Conservation (phyloP, 176 grass and related monocot species). For the Musa schizocarpa region DNA sequence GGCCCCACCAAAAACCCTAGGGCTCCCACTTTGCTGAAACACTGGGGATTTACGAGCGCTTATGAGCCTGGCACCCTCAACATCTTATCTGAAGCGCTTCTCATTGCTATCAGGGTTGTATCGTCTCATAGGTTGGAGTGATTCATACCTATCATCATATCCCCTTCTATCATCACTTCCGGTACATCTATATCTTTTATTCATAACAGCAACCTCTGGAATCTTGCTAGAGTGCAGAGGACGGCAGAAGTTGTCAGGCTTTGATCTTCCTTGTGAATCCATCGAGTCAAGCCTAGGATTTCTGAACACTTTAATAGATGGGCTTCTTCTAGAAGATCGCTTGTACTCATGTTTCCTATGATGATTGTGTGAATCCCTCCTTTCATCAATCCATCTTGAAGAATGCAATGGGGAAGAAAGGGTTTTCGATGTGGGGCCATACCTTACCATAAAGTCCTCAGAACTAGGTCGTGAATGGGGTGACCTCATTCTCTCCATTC, state of each 20-base stretch:
- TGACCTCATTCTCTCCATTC: slow-evolving; percentile 45
- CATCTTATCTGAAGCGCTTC: slow-evolving; percentile 37
- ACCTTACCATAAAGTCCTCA: slow-evolving; percentile 38
- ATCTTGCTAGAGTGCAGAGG: slow-evolving; percentile 37
- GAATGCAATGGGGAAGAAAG: slow-evolving; percentile 34
- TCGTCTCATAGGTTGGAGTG: slow-evolving; percentile 35
- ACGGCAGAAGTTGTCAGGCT: slow-evolving; percentile 42
- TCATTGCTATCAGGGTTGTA: slow-evolving; percentile 32
- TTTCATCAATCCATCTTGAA: slow-evolving; percentile 69
- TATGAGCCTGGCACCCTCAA: slow-evolving; percentile 27
- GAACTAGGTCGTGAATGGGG: slow-evolving; percentile 47
- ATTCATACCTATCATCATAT: slow-evolving; percentile 33
- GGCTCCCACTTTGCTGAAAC: slow-evolving; percentile 41
- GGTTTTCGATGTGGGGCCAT: slow-evolving; percentile 36
- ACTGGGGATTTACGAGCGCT: slow-evolving; percentile 27
- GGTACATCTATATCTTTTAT: slow-evolving; percentile 38
- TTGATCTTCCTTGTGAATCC: slow-evolving; percentile 39
- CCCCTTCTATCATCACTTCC: slow-evolving; percentile 42
- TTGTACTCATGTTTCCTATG: slow-evolving; percentile 43
- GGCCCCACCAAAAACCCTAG: slow-evolving; percentile 34
- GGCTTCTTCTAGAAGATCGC: slow-evolving; percentile 44
- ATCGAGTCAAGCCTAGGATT: slow-evolving; percentile 37
- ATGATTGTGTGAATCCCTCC: slow-evolving; percentile 44
- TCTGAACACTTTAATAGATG: slow-evolving; percentile 22
- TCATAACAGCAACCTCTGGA: slow-evolving; percentile 32